Percentiles rank a stretch among this genome's conserved stretches.
Evolutionary conservation across 2,329 filamentous ascomycete genomes (phyloP).

Genomic region (Hypoxylon sp.): DNA sequence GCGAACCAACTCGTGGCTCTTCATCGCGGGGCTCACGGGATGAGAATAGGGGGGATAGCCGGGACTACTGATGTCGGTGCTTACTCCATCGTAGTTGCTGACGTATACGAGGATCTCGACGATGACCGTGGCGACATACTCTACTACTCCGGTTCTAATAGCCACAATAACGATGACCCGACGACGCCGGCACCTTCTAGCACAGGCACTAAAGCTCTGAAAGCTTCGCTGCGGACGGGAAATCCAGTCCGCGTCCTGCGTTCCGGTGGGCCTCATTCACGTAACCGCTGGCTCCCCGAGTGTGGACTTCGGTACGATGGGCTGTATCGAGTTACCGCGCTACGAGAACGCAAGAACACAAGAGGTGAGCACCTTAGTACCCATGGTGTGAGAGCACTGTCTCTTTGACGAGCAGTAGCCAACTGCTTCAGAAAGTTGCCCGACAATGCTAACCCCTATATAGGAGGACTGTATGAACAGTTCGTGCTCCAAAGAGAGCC

Average conservation of each 20-base stretch:
- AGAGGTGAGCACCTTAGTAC: slow-evolving; percentile 39
- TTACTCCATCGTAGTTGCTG: slow-evolving; percentile 50
- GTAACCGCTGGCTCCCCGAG: slow-evolving; percentile 36
- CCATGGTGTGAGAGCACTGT: not conserved
- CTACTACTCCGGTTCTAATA: slow-evolving; percentile 45
- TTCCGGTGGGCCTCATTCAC: slow-evolving; percentile 39
- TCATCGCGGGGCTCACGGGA: slow-evolving; percentile 50
- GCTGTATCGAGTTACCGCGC: slow-evolving; percentile 45
- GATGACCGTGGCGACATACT: slow-evolving; percentile 37
- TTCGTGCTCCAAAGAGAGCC: slow-evolving; percentile 45
- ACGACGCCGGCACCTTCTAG: slow-evolving; percentile 34
- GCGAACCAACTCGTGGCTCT: slow-evolving; percentile 49
- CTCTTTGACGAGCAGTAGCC: not conserved
- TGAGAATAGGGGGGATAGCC: slow-evolving; percentile 47
- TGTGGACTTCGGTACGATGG: slow-evolving; percentile 53
- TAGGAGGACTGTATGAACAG: slow-evolving; percentile 51
- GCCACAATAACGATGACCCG: slow-evolving; percentile 40
- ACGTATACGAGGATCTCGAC: slow-evolving; percentile 41
- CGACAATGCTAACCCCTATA: slow-evolving; percentile 6
- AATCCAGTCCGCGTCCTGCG: slow-evolving; percentile 51
- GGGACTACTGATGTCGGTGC: slow-evolving; percentile 45
- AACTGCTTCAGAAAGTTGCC: not conserved
- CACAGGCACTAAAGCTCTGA: slow-evolving; percentile 45
- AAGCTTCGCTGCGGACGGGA: slow-evolving; percentile 36
- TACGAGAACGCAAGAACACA: slow-evolving; percentile 36